Conservation (phyloP, 345 rosid species). For the Hevea brasiliensis region DNA sequence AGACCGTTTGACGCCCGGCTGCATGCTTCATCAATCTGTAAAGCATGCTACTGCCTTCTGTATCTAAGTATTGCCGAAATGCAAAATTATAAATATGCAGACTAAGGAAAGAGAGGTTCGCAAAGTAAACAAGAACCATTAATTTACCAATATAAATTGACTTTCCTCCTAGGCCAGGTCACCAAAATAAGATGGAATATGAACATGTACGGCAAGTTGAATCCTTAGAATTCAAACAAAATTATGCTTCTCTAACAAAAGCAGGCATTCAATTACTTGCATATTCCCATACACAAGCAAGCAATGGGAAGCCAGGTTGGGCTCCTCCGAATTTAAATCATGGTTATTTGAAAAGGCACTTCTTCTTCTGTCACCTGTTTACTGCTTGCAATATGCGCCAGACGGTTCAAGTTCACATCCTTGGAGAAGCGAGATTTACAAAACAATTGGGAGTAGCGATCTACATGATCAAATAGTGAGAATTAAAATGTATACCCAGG, state of each 20-base stretch:
- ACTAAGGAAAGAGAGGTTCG: not conserved
- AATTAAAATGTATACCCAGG: not conserved
- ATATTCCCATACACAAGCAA: too few relatives aligned
- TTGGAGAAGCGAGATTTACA: constrained; percentile 21
- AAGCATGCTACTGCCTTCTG: constrained; percentile 93
- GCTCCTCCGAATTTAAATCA: constrained; percentile 36
- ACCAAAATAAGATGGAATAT: constrained; percentile 76
- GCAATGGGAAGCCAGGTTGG: constrained; percentile 38
- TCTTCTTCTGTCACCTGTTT: constrained; percentile 38
- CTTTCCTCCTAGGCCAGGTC: constrained; percentile 91
- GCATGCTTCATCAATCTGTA: constrained; percentile 80
- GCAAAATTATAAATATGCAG: constrained; percentile 4
- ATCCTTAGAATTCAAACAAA: constrained; percentile 51
- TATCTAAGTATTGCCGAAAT: constrained; percentile 50
- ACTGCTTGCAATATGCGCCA: constrained; percentile 10
- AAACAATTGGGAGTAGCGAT: too few relatives aligned
- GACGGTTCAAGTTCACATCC: constrained; percentile 18
- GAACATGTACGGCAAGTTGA: constrained; percentile 92
- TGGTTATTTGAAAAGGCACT: constrained; percentile 41
- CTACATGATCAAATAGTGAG: not conserved
- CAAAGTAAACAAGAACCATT: not conserved
- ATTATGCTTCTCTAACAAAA: constrained; percentile 13
- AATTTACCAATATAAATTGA: constrained; percentile 78
- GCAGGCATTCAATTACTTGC: not conserved
- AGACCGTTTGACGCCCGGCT: too few relatives aligned